A percentile compares a stretch with the other conserved stretches of the same genome.
Conservation (phyloP, 2,329 filamentous ascomycete genomes). For the Colletotrichum sp. region DNA sequence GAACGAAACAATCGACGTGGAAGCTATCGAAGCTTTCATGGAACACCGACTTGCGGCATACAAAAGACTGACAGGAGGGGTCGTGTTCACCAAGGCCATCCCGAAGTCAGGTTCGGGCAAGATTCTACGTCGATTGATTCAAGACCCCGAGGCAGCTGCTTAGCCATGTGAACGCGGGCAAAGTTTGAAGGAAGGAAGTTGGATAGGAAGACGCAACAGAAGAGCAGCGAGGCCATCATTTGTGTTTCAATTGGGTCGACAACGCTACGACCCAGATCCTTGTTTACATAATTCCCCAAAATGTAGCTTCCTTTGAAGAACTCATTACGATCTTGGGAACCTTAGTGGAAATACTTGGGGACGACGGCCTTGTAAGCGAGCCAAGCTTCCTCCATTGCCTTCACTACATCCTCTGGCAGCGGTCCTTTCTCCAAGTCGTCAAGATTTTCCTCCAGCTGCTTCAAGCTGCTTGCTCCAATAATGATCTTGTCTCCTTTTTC, state of each 20-base stretch:
- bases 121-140: neutral
- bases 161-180: neutral
- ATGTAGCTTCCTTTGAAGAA: fast-evolving
- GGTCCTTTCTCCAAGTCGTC: neutral
- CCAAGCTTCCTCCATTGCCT: neutral
- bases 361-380: neutral
- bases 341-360: neutral
- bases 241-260: too few relatives aligned
- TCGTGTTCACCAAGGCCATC: neutral
- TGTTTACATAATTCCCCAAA: fast-evolving
- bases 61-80: neutral
- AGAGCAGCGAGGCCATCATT: neutral
- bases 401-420: neutral
- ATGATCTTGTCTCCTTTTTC: neutral
- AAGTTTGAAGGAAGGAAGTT: neutral
- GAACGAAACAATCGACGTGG: neutral
- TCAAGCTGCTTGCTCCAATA: neutral
- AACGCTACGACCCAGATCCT: fast-evolving
- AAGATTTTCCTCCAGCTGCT: neutral
- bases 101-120: neutral
- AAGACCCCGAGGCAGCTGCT: neutral
- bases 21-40: neutral
- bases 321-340: neutral
- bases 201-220: fast-evolving
- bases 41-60: neutral